These are phyloP conservation scores for Akanthomyces uredinophilus DNA, from an alignment of 2,329 filamentous ascomycete species.

Conservation along the genomic window DNA sequence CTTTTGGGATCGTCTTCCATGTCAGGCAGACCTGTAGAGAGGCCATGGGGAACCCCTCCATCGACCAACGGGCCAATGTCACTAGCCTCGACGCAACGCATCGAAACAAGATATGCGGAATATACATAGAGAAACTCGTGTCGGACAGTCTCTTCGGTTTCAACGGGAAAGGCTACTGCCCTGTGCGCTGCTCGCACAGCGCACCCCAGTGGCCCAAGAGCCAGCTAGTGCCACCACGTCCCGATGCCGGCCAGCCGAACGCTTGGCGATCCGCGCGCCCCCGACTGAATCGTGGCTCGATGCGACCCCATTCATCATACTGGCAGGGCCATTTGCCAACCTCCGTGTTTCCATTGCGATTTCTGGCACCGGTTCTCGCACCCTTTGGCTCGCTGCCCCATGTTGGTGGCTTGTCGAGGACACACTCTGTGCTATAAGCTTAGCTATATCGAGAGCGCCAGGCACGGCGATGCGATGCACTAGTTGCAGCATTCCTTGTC, in stretches of 20 bases:
- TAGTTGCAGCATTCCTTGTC: background rate
- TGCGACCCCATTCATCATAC: background rate
- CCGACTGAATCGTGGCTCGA: background rate
- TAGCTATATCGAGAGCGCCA: background rate
- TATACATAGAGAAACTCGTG: too few relatives aligned
- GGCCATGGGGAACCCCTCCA: too few relatives aligned
- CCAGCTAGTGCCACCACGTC: background rate
- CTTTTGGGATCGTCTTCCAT: too few relatives aligned
- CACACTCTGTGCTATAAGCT: background rate
- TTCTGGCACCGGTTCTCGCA: background rate
- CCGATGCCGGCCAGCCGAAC: constrained; percentile 2
- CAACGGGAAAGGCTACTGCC: too few relatives aligned
- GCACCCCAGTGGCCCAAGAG: background rate
- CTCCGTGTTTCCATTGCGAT: background rate
- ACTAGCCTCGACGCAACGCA: too few relatives aligned
- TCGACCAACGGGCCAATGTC: too few relatives aligned
- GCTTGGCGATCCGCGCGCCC: constrained; percentile 4
- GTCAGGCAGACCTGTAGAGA: too few relatives aligned
- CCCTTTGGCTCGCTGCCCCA: too few relatives aligned
- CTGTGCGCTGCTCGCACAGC: too few relatives aligned
- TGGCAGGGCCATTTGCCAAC: background rate
- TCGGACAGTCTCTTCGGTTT: too few relatives aligned
- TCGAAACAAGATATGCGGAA: too few relatives aligned
- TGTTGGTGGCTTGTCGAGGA: background rate
- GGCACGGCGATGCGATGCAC: too few relatives aligned